Base-by-base conservation (phyloP, 306 rosid genomes). In the Cicer yamashitae region DNA sequence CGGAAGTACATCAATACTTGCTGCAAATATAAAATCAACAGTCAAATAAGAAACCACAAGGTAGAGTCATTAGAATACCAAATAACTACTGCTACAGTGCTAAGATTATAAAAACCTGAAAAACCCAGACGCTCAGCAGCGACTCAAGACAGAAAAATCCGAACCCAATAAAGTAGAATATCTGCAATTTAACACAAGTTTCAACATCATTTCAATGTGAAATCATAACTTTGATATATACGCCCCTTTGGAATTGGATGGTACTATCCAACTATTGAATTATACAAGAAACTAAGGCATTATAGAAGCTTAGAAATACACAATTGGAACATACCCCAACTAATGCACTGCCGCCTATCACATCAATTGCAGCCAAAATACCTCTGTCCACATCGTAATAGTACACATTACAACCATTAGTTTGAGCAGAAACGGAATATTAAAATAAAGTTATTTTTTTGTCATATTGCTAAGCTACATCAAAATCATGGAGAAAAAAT, bases 1-100 rank as follows among this genome's bases (percentile, higher is more conserved):
- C 98, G 94, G 89, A 94, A 94, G 76, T 94, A 94, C 90, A 85
- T 82, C 82, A 87, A 90, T 74, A 94, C 99, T 94, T 90, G 93
- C 97, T 94, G 96, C 86, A 82, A 79, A 68, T 62, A 61, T 56
- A 17, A 79, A 74, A 50, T 47, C 67, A 76, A 38, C 54, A 37
- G 17, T 84, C 34, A 68, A 73, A 71, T 48, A 77, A 79, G 67
- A 59, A 57, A 45, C 7, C 59, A 20, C 20, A 61, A 18, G 38
- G 17, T 37, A 50, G 8, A 46, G 61, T 48, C 25, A 62, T 63
- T 17, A 78, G 30, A 71, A 72, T 64, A 37, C 40, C 51, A 73
- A 67, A 63, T 76, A 64, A 15, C 34, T 10, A 25, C 34, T 6
- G 45, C 41, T 25, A 44, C 40, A 51, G 50, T 14, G 43, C 64